Conservation (phyloP, 2,329 filamentous ascomycete genomes). For the Chaetomium sp. region DNA sequence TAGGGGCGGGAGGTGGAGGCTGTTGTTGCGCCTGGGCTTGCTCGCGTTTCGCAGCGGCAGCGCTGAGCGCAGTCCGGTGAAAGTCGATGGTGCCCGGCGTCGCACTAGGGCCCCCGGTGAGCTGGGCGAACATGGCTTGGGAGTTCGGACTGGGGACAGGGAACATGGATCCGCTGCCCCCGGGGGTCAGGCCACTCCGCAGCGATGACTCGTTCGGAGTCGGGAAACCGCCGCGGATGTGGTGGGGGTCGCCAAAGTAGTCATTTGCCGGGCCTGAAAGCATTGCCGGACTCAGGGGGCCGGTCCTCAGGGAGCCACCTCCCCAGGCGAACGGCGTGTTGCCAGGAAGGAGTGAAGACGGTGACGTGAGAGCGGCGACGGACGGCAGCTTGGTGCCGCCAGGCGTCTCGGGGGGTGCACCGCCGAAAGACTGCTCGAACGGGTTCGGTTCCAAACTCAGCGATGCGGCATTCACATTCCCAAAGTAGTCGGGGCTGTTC, state of each 20-base stretch:
- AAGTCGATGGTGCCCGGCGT: constrained; percentile 94
- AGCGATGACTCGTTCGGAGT: constrained; percentile 97
- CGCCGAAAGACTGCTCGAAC: constrained; percentile 90
- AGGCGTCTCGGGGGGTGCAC: constrained; percentile 72
- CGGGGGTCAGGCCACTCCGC: constrained; percentile 87
- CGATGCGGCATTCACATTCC: constrained; percentile 53
- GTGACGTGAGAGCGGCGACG: constrained; percentile 87
- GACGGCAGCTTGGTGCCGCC: constrained; percentile 82
- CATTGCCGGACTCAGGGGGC: constrained; percentile 96
- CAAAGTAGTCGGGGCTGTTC: constrained; percentile 71
- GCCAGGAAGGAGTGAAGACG: constrained; percentile 75
- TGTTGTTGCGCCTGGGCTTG: constrained; percentile 45
- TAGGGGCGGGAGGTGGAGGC: constrained; percentile 37
- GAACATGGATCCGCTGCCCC: constrained; percentile 96
- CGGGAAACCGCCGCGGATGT: constrained; percentile 79
- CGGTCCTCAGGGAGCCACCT: constrained; percentile 81
- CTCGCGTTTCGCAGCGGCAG: constrained; percentile 67
- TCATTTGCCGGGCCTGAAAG: constrained; percentile 82
- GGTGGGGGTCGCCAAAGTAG: constrained; percentile 83
- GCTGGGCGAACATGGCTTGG: constrained; percentile 72
- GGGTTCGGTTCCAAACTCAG: constrained; percentile 88
- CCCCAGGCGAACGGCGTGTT: constrained; percentile 78
- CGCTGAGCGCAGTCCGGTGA: constrained; percentile 86
- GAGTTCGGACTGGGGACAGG: constrained; percentile 86
- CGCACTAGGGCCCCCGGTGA: constrained; percentile 75